phyloP scores from a whole-genome alignment of 371 early-diverging fungal species.

The Conidiobolus incongruus region DNA sequence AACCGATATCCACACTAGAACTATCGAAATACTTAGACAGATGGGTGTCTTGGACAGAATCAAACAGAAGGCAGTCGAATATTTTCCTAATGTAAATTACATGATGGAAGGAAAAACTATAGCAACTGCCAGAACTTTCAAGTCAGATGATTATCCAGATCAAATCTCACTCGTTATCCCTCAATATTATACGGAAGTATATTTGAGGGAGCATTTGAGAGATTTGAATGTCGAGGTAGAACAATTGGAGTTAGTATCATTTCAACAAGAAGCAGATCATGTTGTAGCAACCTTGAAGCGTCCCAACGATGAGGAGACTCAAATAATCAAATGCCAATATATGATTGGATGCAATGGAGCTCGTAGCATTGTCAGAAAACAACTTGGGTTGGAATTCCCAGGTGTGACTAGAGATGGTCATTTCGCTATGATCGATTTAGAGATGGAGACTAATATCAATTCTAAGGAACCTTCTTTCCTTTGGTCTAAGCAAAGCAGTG shows the following conservation, averaged over 20 bases:
- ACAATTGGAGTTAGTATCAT: neutral
- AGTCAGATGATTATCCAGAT: slow-evolving; percentile 1
- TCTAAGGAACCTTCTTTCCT: too few species aligned
- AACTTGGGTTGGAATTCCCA: slow-evolving; percentile 9
- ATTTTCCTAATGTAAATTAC: neutral
- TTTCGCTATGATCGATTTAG: neutral
- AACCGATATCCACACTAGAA: neutral
- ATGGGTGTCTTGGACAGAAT: neutral
- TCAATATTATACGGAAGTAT: neutral
- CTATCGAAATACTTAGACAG: neutral
- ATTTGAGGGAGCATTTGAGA: slow-evolving; percentile 4
- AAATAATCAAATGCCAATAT: slow-evolving; percentile 8
- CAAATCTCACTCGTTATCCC: slow-evolving; percentile 2
- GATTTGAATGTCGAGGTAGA: neutral
- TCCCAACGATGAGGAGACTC: slow-evolving; percentile 3
- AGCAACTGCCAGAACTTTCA: neutral
- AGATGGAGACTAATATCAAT: neutral
- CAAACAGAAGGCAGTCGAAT: neutral
- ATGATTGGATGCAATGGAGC: slow-evolving; percentile 14
- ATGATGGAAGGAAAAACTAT: neutral
- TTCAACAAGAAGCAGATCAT: neutral
- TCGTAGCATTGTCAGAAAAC: slow-evolving; percentile 10
- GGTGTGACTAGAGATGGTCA: slow-evolving; percentile 6
- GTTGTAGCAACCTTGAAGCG: neutral
- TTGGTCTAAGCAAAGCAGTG: neutral